Conservation (phyloP, 805 yeast genomes). For the Zygosaccharomyces bisporus region DNA sequence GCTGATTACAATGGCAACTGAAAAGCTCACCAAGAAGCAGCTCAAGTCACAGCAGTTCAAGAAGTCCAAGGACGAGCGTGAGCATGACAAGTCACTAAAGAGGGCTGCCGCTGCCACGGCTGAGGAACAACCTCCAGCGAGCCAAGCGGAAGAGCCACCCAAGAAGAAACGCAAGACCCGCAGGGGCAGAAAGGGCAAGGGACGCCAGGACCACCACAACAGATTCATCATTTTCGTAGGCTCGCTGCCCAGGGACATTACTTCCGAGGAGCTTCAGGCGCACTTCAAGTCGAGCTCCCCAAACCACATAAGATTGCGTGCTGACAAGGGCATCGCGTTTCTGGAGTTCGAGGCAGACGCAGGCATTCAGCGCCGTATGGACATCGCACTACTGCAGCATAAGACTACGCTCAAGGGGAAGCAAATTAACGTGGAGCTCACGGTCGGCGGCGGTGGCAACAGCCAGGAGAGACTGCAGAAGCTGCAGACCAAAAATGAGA, state of each 20-base stretch:
- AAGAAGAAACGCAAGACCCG: constrained; percentile 71
- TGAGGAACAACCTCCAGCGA: constrained; percentile 22
- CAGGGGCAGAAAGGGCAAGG: constrained; percentile 61
- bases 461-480: constrained; percentile 63
- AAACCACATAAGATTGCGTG: constrained; percentile 69
- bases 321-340: constrained; percentile 88
- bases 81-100: constrained; percentile 23
- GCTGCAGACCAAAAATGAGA: constrained; percentile 73
- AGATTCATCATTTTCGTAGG: constrained; percentile 87
- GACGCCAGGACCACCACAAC: constrained; percentile 42
- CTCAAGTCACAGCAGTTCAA: constrained; percentile 35
- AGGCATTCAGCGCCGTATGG: constrained; percentile 76
- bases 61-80: constrained; percentile 32
- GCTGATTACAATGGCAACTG: constrained; percentile 24
- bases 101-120: constrained; percentile 32
- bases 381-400: constrained; percentile 78
- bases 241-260: constrained; percentile 71
- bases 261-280: constrained; percentile 54
- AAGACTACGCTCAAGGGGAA: constrained; percentile 66
- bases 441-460: constrained; percentile 98
- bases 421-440: constrained; percentile 89
- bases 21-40: constrained; percentile 37
- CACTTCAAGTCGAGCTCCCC: constrained; percentile 78
- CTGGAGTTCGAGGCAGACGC: constrained; percentile 64
- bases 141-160: constrained; percentile 36